Evolutionary conservation across 352 stramenopile genomes (phyloP), one percentile per base, ranked within the genome.

Genomic region (Pythium rishiriense): DNA sequence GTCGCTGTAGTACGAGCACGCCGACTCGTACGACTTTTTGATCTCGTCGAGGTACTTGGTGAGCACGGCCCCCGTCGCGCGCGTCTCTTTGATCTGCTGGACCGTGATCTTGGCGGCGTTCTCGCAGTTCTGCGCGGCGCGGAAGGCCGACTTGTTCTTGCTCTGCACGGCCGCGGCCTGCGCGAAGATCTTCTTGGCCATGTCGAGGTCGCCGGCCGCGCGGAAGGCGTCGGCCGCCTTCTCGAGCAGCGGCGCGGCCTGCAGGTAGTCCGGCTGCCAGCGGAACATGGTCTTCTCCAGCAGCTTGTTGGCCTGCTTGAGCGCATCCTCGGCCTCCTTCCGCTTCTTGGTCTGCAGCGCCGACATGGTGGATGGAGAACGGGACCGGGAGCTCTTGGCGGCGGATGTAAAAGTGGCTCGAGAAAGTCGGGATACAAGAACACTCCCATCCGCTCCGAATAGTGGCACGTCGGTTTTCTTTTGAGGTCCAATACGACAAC

Each of bases 141-240:
- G 85, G 68, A 92, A 94, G 21, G 72, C 71, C 59, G 80, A 85
- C 28, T 87, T 78, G 54, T 90, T 94, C 64, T 91, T 83, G 58
- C 81, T 65, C 63, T 92, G 85, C 21, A 83, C 81, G 24, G 73
- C 69, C 17, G 85, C 83, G 49, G 78, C 83, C 55, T 83, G 76
- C 21, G 62, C 58, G 58, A 87, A 92, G 24, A 79, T 71, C 37
- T 70, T 68, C 58, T 88, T 88, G 58, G 79, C 82, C 52, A 68
- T 66, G 10, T 90, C 85, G 8, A 83, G 79, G 57, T 90, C 85
- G 10, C 79, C 78, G 1, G 76, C 81, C 6, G 84, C 72, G 37
- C 83, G 85, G 68, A 76, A 94, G 28, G 77, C 73, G 56, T 94
- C 85, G 19, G 78, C 85, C 28, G 85, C 83, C 62, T 86, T 88